Evolutionary conservation across 805 yeast species (phyloP).

Genomic region (Wickerhamiella lipophila): DNA sequence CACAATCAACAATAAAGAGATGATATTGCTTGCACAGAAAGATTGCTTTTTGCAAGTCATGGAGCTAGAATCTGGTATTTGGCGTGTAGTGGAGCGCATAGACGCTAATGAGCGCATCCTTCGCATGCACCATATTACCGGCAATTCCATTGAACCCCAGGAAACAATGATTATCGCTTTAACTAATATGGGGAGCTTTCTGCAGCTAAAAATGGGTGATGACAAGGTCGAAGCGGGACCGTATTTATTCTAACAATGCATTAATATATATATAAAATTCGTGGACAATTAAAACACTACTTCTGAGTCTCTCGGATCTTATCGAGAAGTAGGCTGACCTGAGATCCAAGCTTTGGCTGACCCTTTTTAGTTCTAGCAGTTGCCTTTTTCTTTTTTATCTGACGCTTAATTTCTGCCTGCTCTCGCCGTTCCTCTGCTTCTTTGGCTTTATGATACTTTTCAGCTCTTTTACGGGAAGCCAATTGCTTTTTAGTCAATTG

Average conservation of each 20-base stretch:
- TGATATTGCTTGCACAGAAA: conserved; percentile 7
- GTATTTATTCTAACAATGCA: not conserved
- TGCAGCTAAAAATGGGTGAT: not conserved
- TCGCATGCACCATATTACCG: not conserved
- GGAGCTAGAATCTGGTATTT: not conserved
- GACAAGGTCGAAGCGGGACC: not conserved
- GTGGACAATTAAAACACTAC: not conserved
- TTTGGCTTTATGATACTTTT: conserved; percentile 25
- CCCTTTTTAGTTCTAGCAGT: conserved; percentile 54
- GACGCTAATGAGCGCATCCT: conserved; percentile 1
- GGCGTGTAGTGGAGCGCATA: conserved; percentile 2
- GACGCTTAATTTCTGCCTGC: conserved; percentile 29
- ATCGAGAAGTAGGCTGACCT: conserved; percentile 63
- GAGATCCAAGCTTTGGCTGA: conserved; percentile 85
- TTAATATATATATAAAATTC: not conserved
- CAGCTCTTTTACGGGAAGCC: conserved; percentile 35
- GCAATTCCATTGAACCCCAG: not conserved
- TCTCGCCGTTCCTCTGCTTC: conserved; percentile 33
- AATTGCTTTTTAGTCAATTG: conserved; percentile 28
- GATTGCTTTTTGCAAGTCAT: conserved; percentile 5
- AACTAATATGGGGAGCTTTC: conserved; percentile 4
- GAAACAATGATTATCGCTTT: not conserved
- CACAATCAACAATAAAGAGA: not conserved
- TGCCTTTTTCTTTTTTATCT: conserved; percentile 35
- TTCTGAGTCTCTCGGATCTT: conserved; percentile 40